Evolutionary conservation across 2,329 filamentous ascomycete species (phyloP).

Genomic region (Hyphodiscus sp.): DNA sequence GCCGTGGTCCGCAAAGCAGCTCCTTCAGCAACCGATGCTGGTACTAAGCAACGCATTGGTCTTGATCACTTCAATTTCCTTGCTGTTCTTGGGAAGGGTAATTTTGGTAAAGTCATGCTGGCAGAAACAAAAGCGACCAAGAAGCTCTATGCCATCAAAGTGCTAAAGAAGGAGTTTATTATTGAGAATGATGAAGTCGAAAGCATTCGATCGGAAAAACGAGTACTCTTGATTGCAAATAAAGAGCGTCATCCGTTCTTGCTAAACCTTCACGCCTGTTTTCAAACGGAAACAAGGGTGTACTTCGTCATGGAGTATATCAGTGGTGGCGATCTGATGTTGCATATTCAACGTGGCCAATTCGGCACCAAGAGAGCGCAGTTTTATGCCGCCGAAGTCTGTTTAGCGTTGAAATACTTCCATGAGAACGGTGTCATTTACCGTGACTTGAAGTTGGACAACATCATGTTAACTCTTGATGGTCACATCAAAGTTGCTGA

Average conservation of each 20-base stretch:
- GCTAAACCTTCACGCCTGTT: constrained; percentile 91
- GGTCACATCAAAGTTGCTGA: constrained; percentile 98
- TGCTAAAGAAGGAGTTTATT: constrained; percentile 99
- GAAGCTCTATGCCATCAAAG: constrained; percentile 95
- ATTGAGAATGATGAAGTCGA: constrained; percentile 99
- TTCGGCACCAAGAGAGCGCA: constrained; percentile 95
- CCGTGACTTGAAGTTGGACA: constrained; percentile 71
- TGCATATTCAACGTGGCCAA: constrained; percentile 95
- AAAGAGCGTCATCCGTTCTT: constrained; percentile 95
- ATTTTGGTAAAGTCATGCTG: constrained; percentile 99
- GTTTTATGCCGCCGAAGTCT: constrained; percentile 98
- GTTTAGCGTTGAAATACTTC: constrained; percentile 96
- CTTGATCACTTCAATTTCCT: constrained; percentile 99
- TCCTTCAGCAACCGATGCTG: constrained; percentile 64
- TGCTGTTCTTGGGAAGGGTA: constrained; percentile 95
- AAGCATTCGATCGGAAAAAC: constrained; percentile 94
- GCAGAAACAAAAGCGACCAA: constrained; percentile 91
- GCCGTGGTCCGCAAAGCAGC: constrained; percentile 47
- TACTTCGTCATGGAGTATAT: constrained; percentile 99
- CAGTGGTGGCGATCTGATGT: constrained; percentile 95
- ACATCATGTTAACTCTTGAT: constrained; percentile 89
- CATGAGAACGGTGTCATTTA: constrained; percentile 99
- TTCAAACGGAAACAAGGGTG: constrained; percentile 96
- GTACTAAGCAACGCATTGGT: constrained; percentile 79
- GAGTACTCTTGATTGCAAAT: constrained; percentile 94